These are phyloP conservation scores for Globisporangium middletonii DNA, from an alignment of 352 stramenopile genomes.

Conservation along the genomic window DNA sequence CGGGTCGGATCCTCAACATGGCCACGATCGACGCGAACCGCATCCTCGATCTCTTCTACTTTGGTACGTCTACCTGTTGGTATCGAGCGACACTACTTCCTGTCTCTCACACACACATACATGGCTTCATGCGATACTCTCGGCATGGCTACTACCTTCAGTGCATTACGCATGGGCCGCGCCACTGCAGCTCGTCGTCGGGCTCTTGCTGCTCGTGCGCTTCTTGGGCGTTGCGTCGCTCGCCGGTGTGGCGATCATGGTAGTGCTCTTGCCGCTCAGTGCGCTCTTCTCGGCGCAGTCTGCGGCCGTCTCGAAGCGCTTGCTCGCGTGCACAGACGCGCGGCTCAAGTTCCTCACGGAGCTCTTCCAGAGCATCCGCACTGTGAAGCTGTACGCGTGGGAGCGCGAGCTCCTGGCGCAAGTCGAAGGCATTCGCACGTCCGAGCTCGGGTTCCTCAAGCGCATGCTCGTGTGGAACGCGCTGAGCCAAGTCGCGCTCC, in stretches of 20 bases:
- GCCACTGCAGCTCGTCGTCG: constrained; percentile 49
- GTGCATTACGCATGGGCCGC: constrained; percentile 64
- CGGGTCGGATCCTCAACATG: constrained; percentile 91
- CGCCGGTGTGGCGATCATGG: constrained; percentile 47
- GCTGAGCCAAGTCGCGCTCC: constrained; percentile 35
- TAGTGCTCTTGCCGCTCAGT: constrained; percentile 42
- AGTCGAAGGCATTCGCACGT: constrained; percentile 34
- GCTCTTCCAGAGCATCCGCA: constrained; percentile 55
- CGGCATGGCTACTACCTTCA: neutral
- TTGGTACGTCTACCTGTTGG: constrained; percentile 12
- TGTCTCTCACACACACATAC: neutral
- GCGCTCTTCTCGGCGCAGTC: constrained; percentile 33
- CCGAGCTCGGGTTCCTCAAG: constrained; percentile 46
- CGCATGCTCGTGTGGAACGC: constrained; percentile 48
- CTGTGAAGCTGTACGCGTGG: constrained; percentile 79
- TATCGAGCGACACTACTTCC: neutral
- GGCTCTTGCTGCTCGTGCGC: constrained; percentile 39
- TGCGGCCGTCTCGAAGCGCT: constrained; percentile 30
- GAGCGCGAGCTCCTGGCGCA: constrained; percentile 49
- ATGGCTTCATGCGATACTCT: neutral
- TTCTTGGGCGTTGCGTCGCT: constrained; percentile 51
- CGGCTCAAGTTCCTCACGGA: constrained; percentile 54
- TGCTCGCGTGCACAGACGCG: constrained; percentile 41
- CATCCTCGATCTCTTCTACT: constrained; percentile 83
- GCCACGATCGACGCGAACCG: constrained; percentile 91